Percentiles rank a stretch among this genome's conserved stretches.
phyloP scores from a whole-genome alignment of 768 basidiomycete genomes.

The Panus rudis region DNA sequence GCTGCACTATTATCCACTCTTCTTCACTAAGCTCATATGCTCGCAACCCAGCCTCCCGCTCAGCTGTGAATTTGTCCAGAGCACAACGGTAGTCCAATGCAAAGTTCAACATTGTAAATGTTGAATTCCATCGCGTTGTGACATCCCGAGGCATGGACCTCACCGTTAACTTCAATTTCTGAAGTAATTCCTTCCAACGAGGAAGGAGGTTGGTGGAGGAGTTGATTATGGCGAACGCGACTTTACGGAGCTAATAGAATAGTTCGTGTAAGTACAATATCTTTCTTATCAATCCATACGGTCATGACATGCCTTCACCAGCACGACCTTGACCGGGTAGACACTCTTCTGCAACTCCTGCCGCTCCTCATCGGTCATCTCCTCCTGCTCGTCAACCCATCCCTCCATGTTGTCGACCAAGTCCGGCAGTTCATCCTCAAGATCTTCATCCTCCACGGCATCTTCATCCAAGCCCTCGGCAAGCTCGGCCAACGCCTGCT shows the following conservation, averaged over 20 bases:
- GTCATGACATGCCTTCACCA: slow-evolving; percentile 5
- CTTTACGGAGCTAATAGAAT: slow-evolving; percentile 22
- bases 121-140: slow-evolving; percentile 22
- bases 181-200: slow-evolving; percentile 9
- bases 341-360: slow-evolving; percentile 3
- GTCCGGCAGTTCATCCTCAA: slow-evolving; percentile 1
- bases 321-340: slow-evolving; percentile 3
- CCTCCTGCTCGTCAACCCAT: not conserved
- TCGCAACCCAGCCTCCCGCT: slow-evolving; percentile 15
- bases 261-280: slow-evolving; percentile 11
- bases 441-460: not conserved
- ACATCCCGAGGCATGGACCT: slow-evolving; percentile 19
- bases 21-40: slow-evolving; percentile 12
- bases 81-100: slow-evolving; percentile 22
- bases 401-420: not conserved
- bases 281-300: not conserved
- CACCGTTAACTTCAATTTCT: not conserved
- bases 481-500: not conserved
- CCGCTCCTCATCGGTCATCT: slow-evolving; percentile 1
- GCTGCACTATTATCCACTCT: slow-evolving; percentile 29
- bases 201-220: slow-evolving; percentile 17
- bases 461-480: not conserved
- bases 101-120: slow-evolving; percentile 26
- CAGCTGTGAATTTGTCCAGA: slow-evolving; percentile 20
- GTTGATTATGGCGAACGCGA: slow-evolving; percentile 18